Percentiles rank a stretch among this genome's conserved stretches.
Conservation (phyloP, 2,329 filamentous ascomycete species). For the Beauveria caledonica region DNA sequence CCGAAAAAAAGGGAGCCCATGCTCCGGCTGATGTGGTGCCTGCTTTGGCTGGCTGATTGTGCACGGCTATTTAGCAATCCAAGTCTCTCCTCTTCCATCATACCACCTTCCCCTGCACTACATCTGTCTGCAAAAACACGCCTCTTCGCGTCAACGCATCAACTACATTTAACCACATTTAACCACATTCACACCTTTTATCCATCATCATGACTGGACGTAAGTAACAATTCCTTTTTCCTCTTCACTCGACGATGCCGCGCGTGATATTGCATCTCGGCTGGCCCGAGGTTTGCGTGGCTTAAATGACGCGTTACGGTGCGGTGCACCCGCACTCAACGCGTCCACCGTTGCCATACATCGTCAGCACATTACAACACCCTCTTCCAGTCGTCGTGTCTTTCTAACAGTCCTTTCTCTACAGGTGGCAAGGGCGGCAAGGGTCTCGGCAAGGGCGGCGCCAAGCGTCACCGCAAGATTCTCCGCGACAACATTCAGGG, state of each 20-base stretch:
- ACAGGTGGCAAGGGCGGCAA: constrained; percentile 91
- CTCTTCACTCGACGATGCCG: constrained; percentile 1
- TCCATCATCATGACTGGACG: constrained; percentile 51
- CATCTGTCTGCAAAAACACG: constrained; percentile 16
- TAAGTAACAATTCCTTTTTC: constrained; percentile 38
- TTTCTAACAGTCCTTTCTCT: constrained; percentile 34
- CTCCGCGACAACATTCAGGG: constrained; percentile 99
- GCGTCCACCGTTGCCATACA: not conserved
- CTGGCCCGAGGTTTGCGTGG: not conserved
- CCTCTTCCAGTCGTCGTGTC: constrained; percentile 7
- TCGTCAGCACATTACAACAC: not conserved
- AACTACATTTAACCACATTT: constrained; percentile 19
- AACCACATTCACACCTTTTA: constrained; percentile 18
- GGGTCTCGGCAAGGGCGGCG: constrained; percentile 95
- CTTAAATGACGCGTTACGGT: constrained; percentile 9
- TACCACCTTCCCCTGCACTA: constrained; percentile 16
- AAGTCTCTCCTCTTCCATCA: constrained; percentile 15
- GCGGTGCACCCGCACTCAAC: not conserved
- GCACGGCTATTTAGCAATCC: constrained; percentile 29
- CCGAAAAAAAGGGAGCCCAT: not conserved
- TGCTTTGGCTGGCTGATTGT: constrained; percentile 29
- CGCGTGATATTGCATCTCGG: not conserved
- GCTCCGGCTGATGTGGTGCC: constrained; percentile 20
- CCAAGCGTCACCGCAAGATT: constrained; percentile 99
- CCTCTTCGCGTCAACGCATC: constrained; percentile 16